Conservation (phyloP, 768 basidiomycete species). For the Scleroderma bovista region DNA sequence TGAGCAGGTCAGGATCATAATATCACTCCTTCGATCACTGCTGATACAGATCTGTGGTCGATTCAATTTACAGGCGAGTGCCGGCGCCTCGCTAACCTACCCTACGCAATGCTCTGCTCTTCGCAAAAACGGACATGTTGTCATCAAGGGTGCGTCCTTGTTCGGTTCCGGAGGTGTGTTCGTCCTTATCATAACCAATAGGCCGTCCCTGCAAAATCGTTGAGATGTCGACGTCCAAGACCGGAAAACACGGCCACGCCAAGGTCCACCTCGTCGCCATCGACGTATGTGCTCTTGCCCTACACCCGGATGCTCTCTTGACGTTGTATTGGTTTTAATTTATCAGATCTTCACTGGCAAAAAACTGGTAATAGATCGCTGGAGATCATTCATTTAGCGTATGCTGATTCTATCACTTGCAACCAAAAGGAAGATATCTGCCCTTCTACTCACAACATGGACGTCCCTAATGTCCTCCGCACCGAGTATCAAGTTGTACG, state of each 20-base stretch:
- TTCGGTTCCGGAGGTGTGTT: constrained; percentile 1
- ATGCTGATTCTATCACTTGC: constrained; percentile 4
- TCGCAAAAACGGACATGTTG: constrained; percentile 87
- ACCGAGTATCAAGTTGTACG: constrained; percentile 86
- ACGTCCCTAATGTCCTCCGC: constrained; percentile 90
- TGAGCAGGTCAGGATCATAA: constrained; percentile 54
- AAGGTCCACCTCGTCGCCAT: constrained; percentile 97
- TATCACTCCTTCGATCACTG: constrained; percentile 6
- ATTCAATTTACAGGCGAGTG: constrained; percentile 44
- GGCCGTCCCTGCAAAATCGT: constrained; percentile 97
- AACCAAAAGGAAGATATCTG: constrained; percentile 76
- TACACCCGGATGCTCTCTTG: not conserved
- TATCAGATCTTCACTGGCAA: constrained; percentile 95
- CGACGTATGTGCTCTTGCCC: constrained; percentile 60
- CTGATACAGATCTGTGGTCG: constrained; percentile 14
- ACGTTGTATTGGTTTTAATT: constrained; percentile 10
- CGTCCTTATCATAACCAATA: constrained; percentile 25
- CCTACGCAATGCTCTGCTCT: constrained; percentile 97
- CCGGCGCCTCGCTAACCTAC: constrained; percentile 74
- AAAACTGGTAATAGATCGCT: constrained; percentile 68
- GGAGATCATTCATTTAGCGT: not conserved
- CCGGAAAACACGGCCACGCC: constrained; percentile 99
- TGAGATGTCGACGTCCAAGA: constrained; percentile 99
- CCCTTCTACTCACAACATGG: constrained; percentile 99
- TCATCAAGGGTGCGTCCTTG: constrained; percentile 70